phyloP scores from a whole-genome alignment of 2,329 filamentous ascomycete genomes.

The Penicillium sp. region DNA sequence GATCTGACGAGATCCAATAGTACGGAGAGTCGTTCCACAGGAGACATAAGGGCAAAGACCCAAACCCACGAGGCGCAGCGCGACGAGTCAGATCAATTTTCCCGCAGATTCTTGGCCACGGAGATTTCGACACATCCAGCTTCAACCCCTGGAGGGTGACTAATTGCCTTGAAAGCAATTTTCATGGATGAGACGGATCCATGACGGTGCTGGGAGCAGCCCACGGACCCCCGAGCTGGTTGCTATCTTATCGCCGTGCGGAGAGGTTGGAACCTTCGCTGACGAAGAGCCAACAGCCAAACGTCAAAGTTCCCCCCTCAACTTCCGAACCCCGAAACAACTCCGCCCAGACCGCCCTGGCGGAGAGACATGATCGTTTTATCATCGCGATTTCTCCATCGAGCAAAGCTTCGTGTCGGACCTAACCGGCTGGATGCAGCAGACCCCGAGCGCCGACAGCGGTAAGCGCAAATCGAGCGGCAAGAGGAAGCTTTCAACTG shows the following conservation, averaged over 20 bases:
- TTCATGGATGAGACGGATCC: too few relatives aligned
- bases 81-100: too few relatives aligned
- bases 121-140: too few relatives aligned
- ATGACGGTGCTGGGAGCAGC: too few relatives aligned
- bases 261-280: constrained; percentile 21
- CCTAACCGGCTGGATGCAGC: constrained; percentile 48
- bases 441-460: constrained; percentile 41
- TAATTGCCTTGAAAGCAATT: too few relatives aligned
- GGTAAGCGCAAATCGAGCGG: constrained; percentile 46
- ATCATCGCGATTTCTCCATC: constrained; percentile 15
- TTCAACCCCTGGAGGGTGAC: too few relatives aligned
- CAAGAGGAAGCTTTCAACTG: constrained; percentile 43
- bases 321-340: constrained; percentile 8
- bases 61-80: too few relatives aligned
- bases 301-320: constrained; percentile 25
- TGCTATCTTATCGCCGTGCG: constrained; percentile 30
- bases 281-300: constrained; percentile 4
- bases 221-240: constrained; percentile 8
- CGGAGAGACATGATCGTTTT: constrained; percentile 15
- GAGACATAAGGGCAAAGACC: too few relatives aligned
- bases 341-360: constrained; percentile 11
- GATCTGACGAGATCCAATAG: too few relatives aligned
- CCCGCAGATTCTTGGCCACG: too few relatives aligned
- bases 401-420: constrained; percentile 28
- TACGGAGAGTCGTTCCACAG: too few relatives aligned